phyloP scores from a whole-genome alignment of 306 rosid genomes.

The Chamaecrista fasciculata region DNA sequence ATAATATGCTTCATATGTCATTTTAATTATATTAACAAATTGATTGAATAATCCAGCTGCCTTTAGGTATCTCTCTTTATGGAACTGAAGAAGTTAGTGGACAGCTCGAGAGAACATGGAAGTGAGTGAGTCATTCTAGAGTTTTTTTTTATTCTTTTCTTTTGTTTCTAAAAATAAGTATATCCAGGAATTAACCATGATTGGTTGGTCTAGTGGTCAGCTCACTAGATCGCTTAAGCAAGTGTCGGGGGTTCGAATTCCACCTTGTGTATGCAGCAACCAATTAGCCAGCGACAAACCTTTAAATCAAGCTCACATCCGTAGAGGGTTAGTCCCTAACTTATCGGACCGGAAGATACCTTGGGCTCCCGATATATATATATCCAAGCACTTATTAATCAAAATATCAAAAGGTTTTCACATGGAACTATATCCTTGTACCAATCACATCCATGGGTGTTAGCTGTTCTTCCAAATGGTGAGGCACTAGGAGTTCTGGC shows the following conservation, averaged over 20 bases:
- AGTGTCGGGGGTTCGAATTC: no score
- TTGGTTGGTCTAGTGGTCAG: no score
- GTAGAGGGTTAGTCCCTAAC: no score
- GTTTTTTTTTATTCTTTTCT: background rate
- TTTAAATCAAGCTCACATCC: no score
- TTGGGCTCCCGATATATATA: no score
- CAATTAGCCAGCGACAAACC: no score
- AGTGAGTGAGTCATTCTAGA: constrained; percentile 53
- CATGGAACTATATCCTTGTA: constrained; percentile 93
- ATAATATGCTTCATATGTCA: background rate
- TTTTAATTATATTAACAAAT: constrained; percentile 5
- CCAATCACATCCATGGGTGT: constrained; percentile 98
- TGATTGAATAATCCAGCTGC: constrained; percentile 51
- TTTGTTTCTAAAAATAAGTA: no score
- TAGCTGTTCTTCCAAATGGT: constrained; percentile 87
- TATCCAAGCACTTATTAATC: constrained; percentile 6
- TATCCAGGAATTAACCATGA: no score
- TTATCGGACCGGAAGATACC: no score
- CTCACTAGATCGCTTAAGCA: no score
- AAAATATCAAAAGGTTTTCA: constrained; percentile 52
- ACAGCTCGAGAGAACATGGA: constrained; percentile 84
- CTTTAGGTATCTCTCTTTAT: constrained; percentile 73
- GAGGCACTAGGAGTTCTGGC: constrained; percentile 87
- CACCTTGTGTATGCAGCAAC: no score
- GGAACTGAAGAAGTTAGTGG: constrained; percentile 96